These are phyloP conservation scores for Macrolepiota dolichaula DNA, from an alignment of 768 basidiomycete genomes.

Conservation along the genomic window DNA sequence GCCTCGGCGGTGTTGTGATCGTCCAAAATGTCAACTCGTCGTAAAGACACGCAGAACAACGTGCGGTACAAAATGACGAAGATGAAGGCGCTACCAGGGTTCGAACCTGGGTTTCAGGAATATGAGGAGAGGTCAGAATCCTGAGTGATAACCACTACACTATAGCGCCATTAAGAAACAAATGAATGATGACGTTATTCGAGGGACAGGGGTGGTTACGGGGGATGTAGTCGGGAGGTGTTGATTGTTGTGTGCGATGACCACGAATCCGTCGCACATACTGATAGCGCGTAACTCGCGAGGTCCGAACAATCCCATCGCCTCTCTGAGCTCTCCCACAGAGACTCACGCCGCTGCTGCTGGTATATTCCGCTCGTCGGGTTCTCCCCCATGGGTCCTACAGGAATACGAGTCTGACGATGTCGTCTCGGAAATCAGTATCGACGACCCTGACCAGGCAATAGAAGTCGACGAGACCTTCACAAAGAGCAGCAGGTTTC, in stretches of 20 bases:
- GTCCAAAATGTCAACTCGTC: too few relatives aligned
- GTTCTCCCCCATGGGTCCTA: conserved; percentile 76
- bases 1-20: too few relatives aligned
- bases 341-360: conserved; percentile 87
- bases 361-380: conserved; percentile 79
- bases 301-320: conserved; percentile 71
- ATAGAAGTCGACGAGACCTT: conserved; percentile 85
- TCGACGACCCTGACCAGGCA: conserved; percentile 61
- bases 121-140: conserved; percentile 33
- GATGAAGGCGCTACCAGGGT: conserved; percentile 38
- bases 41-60: too few relatives aligned
- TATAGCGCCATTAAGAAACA: conserved; percentile 23
- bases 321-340: conserved; percentile 78
- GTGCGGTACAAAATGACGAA: background rate
- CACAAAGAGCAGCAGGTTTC: conserved; percentile 59
- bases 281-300: conserved; percentile 86
- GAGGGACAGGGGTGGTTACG: background rate
- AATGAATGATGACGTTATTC: background rate
- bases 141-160: conserved; percentile 40
- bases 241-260: conserved; percentile 30
- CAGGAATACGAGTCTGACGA: conserved; percentile 75
- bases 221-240: background rate
- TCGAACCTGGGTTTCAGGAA: conserved; percentile 47
- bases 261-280: conserved; percentile 81
- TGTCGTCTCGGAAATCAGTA: conserved; percentile 63